Conservation (phyloP, 1,139 yeast species). For the Hanseniaspora sp. region DNA sequence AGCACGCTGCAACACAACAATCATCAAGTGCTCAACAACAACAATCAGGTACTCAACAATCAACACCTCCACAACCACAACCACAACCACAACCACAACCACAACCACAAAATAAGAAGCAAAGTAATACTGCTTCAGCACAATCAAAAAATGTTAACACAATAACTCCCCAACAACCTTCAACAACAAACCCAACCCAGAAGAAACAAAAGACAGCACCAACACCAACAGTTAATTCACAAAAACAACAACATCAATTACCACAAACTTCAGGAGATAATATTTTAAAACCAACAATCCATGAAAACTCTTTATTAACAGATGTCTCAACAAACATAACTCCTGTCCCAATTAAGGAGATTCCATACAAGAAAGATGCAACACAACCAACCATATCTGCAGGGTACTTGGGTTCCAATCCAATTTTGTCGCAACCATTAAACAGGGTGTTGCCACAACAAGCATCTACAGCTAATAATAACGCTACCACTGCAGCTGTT, state of each 20-base stretch:
- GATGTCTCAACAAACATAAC: conserved; percentile 35
- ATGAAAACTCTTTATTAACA: conserved; percentile 62
- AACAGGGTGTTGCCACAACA: conserved; percentile 51
- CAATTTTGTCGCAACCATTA: conserved; percentile 34
- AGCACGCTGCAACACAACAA: too few relatives aligned
- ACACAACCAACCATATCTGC: conserved; percentile 13
- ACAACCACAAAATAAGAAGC: conserved; percentile 20
- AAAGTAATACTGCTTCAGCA: conserved; percentile 19
- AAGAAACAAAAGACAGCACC: conserved; percentile 14
- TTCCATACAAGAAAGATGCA: conserved; percentile 2
- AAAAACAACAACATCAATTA: conserved; percentile 17
- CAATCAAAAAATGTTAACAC: too few relatives aligned
- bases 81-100: conserved; percentile 22
- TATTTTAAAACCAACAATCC: conserved; percentile 56
- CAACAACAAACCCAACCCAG: conserved; percentile 13
- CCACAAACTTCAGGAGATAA: conserved; percentile 19
- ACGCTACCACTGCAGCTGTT: conserved; percentile 57
- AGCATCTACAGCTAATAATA: conserved; percentile 53
- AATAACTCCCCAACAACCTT: conserved; percentile 14
- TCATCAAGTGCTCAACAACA: too few relatives aligned
- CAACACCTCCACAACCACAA: neutral
- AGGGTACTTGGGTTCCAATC: conserved; percentile 14
- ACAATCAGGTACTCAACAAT: too few relatives aligned
- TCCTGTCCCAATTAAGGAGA: neutral
- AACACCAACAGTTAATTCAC: conserved; percentile 16